Percentiles rank a stretch among this genome's conserved stretches.
Conservation (phyloP, 2,329 filamentous ascomycete genomes). For the Ceratocystis papillata region DNA sequence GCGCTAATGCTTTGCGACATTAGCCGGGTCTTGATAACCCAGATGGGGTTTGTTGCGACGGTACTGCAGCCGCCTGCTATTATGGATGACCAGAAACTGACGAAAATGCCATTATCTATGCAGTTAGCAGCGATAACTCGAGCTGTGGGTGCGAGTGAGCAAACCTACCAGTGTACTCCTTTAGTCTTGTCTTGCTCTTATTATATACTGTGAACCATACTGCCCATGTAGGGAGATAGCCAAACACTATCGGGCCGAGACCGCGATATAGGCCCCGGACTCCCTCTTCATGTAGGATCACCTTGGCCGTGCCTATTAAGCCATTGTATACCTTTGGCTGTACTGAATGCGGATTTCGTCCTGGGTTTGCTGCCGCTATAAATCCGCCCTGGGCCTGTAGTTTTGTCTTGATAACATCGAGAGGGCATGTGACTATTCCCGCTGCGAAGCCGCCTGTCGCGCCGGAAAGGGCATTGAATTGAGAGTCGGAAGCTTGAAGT, state of each 20-base stretch:
- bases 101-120: conserved; percentile 34
- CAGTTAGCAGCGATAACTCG: conserved; percentile 11
- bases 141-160: neutral
- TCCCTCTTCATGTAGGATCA: conserved; percentile 83
- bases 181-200: conserved; percentile 65
- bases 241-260: conserved; percentile 84
- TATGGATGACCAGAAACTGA: conserved; percentile 82
- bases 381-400: conserved; percentile 91
- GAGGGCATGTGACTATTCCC: conserved; percentile 86
- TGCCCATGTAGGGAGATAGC: conserved; percentile 94
- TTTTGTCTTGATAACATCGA: conserved; percentile 99
- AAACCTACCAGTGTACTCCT: conserved; percentile 50
- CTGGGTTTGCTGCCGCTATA: conserved; percentile 34
- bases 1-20: conserved; percentile 74
- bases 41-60: conserved; percentile 91
- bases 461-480: conserved; percentile 75
- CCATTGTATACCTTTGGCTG: conserved; percentile 65
- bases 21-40: conserved; percentile 96
- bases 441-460: conserved; percentile 85
- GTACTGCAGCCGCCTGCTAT: conserved; percentile 88
- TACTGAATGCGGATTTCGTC: conserved; percentile 39
- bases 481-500: conserved; percentile 45
- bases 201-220: conserved; percentile 98
- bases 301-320: conserved; percentile 70
- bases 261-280: conserved; percentile 85